phyloP scores from a whole-genome alignment of 495 filamentous ascomycete species.

The Baudoinia panamericana region DNA sequence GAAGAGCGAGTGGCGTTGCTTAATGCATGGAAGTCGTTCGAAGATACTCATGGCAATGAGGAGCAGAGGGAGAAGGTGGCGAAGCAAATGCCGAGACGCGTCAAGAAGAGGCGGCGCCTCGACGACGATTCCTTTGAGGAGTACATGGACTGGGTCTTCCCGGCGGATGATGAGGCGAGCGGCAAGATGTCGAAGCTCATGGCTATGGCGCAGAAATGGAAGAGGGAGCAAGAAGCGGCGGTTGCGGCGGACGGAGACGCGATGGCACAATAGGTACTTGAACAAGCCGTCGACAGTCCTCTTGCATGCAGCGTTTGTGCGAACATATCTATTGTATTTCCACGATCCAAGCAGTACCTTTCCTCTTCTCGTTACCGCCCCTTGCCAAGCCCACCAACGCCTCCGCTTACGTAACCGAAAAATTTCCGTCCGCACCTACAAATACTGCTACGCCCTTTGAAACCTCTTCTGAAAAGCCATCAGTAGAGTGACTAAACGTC shows the following conservation, averaged over 20 bases:
- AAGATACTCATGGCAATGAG: slow-evolving; percentile 63
- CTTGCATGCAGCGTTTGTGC: too few species aligned
- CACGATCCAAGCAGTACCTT: too few species aligned
- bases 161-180: slow-evolving; percentile 81
- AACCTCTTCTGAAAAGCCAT: background rate
- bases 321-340: too few species aligned
- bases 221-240: slow-evolving; percentile 41
- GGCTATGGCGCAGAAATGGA: slow-evolving; percentile 80
- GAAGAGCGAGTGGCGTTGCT: slow-evolving; percentile 85
- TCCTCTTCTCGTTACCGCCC: too few species aligned
- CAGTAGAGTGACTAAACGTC: slow-evolving; percentile 12
- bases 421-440: too few species aligned
- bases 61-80: slow-evolving; percentile 76
- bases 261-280: too few species aligned
- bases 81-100: slow-evolving; percentile 81
- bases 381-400: too few species aligned
- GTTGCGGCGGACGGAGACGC: slow-evolving; percentile 1
- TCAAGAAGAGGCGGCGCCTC: slow-evolving; percentile 87
- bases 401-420: too few species aligned
- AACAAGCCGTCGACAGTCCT: too few species aligned
- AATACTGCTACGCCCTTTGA: background rate
- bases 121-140: slow-evolving; percentile 95
- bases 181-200: slow-evolving; percentile 73
- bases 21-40: slow-evolving; percentile 83
- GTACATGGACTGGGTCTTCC: slow-evolving; percentile 95